Evolutionary conservation across 805 yeast genomes (phyloP).

Genomic region (Ogataea kodamae): DNA sequence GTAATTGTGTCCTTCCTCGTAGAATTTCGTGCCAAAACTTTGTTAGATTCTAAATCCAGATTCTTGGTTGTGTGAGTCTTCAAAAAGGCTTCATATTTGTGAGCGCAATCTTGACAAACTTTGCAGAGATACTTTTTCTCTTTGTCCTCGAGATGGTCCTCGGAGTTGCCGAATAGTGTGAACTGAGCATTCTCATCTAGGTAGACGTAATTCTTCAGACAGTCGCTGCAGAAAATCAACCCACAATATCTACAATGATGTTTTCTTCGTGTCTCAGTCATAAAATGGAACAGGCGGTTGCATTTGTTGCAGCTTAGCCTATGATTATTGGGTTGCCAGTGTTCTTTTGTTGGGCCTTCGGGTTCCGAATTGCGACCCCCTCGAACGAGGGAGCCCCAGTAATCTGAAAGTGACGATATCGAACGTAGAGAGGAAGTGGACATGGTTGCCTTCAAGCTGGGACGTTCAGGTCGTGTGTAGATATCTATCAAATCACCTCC

Average conservation of each 20-base stretch:
- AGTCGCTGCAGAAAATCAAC: conserved; percentile 38
- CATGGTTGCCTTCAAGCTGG: conserved; percentile 14
- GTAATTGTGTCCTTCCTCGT: conserved; percentile 19
- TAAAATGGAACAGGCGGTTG: conserved; percentile 60
- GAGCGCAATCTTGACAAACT: conserved; percentile 34
- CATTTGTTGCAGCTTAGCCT: conserved; percentile 68
- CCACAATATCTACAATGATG: conserved; percentile 43
- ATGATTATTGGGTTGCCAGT: conserved; percentile 72
- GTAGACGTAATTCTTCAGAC: conserved; percentile 34
- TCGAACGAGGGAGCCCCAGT: conserved; percentile 26
- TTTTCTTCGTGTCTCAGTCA: conserved; percentile 58
- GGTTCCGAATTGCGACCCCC: conserved; percentile 1
- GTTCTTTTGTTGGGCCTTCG: conserved; percentile 52
- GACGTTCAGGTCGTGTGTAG: conserved; percentile 18
- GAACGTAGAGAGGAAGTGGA: conserved; percentile 27
- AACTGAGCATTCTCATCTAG: conserved; percentile 35
- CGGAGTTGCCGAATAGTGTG: conserved; percentile 30
- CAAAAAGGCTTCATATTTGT: conserved; percentile 34
- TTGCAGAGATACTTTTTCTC: conserved; percentile 32
- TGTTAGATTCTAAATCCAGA: conserved; percentile 24
- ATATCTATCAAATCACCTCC: conserved; percentile 16
- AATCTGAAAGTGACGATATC: conserved; percentile 25
- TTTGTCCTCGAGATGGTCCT: conserved; percentile 13
- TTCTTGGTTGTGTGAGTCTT: conserved; percentile 30
- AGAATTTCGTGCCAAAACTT: conserved; percentile 7